phyloP scores from a whole-genome alignment of 2,329 filamentous ascomycete species.

The Elsinoe batatas region DNA sequence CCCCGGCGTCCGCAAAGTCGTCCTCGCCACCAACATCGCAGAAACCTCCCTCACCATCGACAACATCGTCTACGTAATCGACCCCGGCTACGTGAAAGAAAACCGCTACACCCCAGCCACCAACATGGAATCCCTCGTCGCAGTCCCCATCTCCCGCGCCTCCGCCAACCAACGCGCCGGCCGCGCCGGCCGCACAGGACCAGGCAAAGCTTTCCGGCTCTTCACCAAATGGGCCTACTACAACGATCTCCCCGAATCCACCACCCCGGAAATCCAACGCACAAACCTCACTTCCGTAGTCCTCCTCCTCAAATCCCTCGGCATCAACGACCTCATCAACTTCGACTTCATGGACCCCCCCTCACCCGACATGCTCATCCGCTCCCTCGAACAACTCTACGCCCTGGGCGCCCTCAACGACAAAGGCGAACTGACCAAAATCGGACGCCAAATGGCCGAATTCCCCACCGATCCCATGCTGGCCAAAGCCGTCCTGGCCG shows the following conservation, averaged over 20 bases:
- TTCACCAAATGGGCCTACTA: constrained; percentile 84
- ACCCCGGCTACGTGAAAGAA: constrained; percentile 90
- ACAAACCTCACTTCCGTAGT: constrained; percentile 80
- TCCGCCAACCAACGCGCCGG: constrained; percentile 89
- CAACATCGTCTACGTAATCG: constrained; percentile 91
- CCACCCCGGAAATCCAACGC: constrained; percentile 85
- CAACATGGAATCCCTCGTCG: constrained; percentile 84
- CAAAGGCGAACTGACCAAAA: constrained; percentile 76
- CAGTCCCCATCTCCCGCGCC: constrained; percentile 82
- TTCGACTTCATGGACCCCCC: constrained; percentile 97
- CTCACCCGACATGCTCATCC: constrained; percentile 78
- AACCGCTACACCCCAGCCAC: constrained; percentile 86
- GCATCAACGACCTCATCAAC: constrained; percentile 82
- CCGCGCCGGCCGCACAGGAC: constrained; percentile 81
- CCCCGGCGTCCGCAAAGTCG: constrained; percentile 74
- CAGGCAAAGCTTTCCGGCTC: constrained; percentile 84
- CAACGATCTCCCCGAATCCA: constrained; percentile 88
- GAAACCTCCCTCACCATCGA: constrained; percentile 94
- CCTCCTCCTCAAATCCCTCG: constrained; percentile 75
- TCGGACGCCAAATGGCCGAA: constrained; percentile 90
- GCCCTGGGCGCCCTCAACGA: constrained; percentile 83
- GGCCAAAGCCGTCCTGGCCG: constrained; percentile 77
- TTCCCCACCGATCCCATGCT: constrained; percentile 90
- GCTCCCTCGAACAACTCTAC: constrained; percentile 82
- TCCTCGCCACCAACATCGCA: constrained; percentile 92